These are phyloP conservation scores for Clohesyomyces aquaticus DNA, from an alignment of 495 filamentous ascomycete genomes.

Conservation along the genomic window DNA sequence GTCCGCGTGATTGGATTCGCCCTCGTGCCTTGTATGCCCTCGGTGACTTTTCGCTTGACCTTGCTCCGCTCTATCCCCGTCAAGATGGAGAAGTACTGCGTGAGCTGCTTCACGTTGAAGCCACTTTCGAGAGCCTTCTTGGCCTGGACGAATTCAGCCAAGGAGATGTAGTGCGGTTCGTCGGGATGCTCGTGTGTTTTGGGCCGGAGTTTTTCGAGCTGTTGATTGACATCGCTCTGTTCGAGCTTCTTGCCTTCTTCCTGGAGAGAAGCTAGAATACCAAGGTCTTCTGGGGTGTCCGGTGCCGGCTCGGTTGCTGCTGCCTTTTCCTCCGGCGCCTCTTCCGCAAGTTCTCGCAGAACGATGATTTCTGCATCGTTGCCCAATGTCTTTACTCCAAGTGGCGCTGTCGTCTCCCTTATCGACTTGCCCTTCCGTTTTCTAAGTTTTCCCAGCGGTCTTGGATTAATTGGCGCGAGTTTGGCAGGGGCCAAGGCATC, in stretches of 20 bases:
- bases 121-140: constrained; percentile 11
- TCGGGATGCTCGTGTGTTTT: neutral
- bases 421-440: constrained; percentile 23
- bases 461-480: constrained; percentile 5
- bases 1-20: constrained; percentile 17
- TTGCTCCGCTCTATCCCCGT: constrained; percentile 5
- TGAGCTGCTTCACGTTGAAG: constrained; percentile 33
- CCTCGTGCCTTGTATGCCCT: constrained; percentile 6
- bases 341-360: constrained; percentile 25
- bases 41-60: constrained; percentile 6
- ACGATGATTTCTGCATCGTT: constrained; percentile 37
- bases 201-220: constrained; percentile 36
- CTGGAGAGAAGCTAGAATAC: constrained; percentile 28
- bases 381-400: constrained; percentile 34
- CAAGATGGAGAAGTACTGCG: constrained; percentile 21
- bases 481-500: neutral
- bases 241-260: constrained; percentile 5
- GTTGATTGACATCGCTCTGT: constrained; percentile 22
- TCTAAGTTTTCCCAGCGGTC: constrained; percentile 20
- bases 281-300: constrained; percentile 3
- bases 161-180: constrained; percentile 28
- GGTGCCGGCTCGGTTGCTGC: neutral
- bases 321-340: neutral
- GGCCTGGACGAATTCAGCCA: constrained; percentile 15
- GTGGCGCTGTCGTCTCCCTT: constrained; percentile 20